Base-by-base conservation (phyloP, 352 stramenopile genomes). In the Lagenidium sp. region DNA sequence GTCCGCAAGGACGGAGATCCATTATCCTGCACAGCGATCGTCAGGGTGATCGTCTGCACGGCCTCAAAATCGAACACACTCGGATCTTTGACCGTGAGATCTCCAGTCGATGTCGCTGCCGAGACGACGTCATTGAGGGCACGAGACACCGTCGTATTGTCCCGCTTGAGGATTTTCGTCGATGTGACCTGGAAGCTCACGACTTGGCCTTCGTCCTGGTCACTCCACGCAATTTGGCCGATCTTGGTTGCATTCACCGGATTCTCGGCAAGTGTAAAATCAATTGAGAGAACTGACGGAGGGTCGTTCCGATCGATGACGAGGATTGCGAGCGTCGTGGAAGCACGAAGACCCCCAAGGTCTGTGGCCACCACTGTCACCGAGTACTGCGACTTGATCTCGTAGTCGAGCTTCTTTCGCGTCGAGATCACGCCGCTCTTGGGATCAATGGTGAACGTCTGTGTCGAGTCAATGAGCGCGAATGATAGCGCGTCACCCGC, bases 261-360 rank as follows among this genome's bases (percentile, higher is more conserved):
- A 34, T 65, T 61, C 20, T 65, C 57, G 15, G 15, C 16, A 4
- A 65, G 18, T 8, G 12, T 35, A 3, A 65, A 34, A 0, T 23
- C 24, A 12, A 8, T 20, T 18, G 46, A 42, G 0, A 18, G 15
- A 19, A 65, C 52, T 2, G 44, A 12, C 3, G 57, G 57, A 4
- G 52, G 36, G 23, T 65, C 57, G 8, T 65, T 65, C 4, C 51
- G 47, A 24, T 65, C 57, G 22, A 47, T 42, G 6, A 65, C 34
- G 7, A 55, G 20, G 3, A 65, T 40, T 18, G 41, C 47, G n/a
- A 65, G 13, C 4, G 28, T 44, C 1, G 37, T 38, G 1, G 44
- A 25, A 5, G 41, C 21, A 6, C 22, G 42, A 18, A 54, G 28
- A 2, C 47, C 39, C 1, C 26, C 39, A 10, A 19, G 39, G 28